These are phyloP conservation scores for Wickerhamiella nectarea DNA, from an alignment of 805 yeast species.

Conservation along the genomic window DNA sequence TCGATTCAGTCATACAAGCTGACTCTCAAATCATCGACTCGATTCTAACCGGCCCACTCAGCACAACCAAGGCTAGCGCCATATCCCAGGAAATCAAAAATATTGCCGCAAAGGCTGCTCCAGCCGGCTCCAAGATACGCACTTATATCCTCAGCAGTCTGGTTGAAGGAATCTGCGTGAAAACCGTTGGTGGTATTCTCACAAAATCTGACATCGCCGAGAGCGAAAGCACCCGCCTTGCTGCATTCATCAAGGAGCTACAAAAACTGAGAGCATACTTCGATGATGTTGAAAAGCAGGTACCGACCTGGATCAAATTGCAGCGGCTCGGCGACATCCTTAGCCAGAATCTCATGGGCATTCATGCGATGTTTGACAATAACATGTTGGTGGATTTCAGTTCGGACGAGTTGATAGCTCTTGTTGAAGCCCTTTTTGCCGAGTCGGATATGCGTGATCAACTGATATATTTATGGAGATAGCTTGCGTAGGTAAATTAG, in stretches of 20 bases:
- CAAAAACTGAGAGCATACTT: constrained; percentile 15
- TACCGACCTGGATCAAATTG: constrained; percentile 29
- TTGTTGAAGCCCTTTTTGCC: constrained; percentile 25
- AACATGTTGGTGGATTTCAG: constrained; percentile 25
- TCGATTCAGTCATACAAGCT: constrained; percentile 8
- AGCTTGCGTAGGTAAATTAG: too few species aligned
- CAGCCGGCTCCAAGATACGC: constrained; percentile 16
- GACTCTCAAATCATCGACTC: constrained; percentile 6
- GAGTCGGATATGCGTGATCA: constrained; percentile 23
- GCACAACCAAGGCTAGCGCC: neutral
- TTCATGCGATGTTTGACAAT: constrained; percentile 20
- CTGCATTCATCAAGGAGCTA: constrained; percentile 12
- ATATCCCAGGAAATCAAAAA: constrained; percentile 9
- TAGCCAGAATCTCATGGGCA: constrained; percentile 23
- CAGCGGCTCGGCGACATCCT: constrained; percentile 25
- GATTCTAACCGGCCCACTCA: constrained; percentile 2
- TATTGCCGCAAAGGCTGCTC: constrained; percentile 13
- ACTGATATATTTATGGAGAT: constrained; percentile 14
- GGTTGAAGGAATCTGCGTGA: constrained; percentile 20
- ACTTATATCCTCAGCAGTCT: constrained; percentile 24
- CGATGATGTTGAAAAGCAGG: constrained; percentile 12
- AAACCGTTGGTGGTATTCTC: constrained; percentile 16
- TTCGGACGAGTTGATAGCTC: constrained; percentile 21
- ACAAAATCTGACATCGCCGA: constrained; percentile 23
- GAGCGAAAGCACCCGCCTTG: constrained; percentile 17